These are phyloP conservation scores for Ustilago bromivora DNA, from an alignment of 1,284 basidiomycete species.

Conservation along the genomic window DNA sequence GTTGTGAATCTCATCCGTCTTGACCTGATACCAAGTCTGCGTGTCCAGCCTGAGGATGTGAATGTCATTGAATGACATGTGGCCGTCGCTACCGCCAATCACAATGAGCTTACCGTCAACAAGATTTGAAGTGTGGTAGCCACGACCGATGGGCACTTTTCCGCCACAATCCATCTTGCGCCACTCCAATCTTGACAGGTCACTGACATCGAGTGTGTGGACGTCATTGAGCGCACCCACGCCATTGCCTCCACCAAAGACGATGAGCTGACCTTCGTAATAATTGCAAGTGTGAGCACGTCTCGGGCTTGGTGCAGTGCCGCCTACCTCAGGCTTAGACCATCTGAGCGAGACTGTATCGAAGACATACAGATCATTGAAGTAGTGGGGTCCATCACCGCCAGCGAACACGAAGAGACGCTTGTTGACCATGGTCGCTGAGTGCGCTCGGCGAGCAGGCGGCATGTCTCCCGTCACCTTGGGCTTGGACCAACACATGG, in stretches of 20 bases:
- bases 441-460: slow-evolving; percentile 83
- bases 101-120: slow-evolving; percentile 86
- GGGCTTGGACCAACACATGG: slow-evolving; percentile 83
- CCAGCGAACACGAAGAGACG: slow-evolving; percentile 87
- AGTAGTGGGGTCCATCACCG: slow-evolving; percentile 78
- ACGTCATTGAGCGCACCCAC: slow-evolving; percentile 88
- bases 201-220: slow-evolving; percentile 83
- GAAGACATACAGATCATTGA: slow-evolving; percentile 79
- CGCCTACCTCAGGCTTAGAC: slow-evolving; percentile 52
- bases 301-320: slow-evolving; percentile 75
- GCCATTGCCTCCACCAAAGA: slow-evolving; percentile 93
- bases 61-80: slow-evolving; percentile 82
- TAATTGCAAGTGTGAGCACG: slow-evolving; percentile 87
- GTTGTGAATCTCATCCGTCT: slow-evolving; percentile 53
- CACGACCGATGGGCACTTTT: slow-evolving; percentile 75
- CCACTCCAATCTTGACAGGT: slow-evolving; percentile 76
- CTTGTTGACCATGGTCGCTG: slow-evolving; percentile 83
- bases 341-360: slow-evolving; percentile 74
- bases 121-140: slow-evolving; percentile 90
- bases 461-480: slow-evolving; percentile 51
- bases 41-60: slow-evolving; percentile 81
- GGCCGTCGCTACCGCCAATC: slow-evolving; percentile 77
- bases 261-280: slow-evolving; percentile 80
- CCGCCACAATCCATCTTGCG: slow-evolving; percentile 66
- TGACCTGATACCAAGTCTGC: slow-evolving; percentile 45